Base-by-base conservation (phyloP, 805 yeast genomes). In the Lipomyces kockii region DNA sequence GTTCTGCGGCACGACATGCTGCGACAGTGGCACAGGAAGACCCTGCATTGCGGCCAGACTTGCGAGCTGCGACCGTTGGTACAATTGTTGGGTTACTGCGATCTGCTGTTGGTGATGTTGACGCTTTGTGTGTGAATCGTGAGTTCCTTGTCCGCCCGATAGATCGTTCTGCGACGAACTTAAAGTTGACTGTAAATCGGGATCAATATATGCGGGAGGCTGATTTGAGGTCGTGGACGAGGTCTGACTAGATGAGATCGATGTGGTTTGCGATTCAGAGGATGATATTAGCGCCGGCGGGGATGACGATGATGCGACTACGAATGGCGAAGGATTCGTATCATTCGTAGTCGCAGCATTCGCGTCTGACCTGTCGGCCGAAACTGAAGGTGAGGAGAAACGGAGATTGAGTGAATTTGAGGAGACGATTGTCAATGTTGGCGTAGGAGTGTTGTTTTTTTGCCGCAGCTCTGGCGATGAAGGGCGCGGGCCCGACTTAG, bases 1-100 rank as follows among this genome's bases (percentile, higher is more conserved):
- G 49, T 55, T 22, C 25, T 60, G 53, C n/a, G 58, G 32, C 11
- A 54, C 39, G 22, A 58, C 52, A 32, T 61, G 37, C 27, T 35
- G 25, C 22, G 27, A 11, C 25, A 56, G 9, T 12, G 39, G 59
- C 59, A 32, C 12, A 14, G 34, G 58, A 25, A 20, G 27, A 20
- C 54, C 34, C 56, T 25, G 34, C 56, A 43, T 43, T 17, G 49
- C 11, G 1, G 49, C 22, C 22, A 43, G 22, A 43, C 22, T 43
- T 43, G 49, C 49, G 9, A 43, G 22, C 22, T 43, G 49, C 49
- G 49, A 25, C n/a, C 49, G 49, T 6, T 43, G 49, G 49, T 43
- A 43, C 14, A 43, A 25, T 17, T 17, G 22, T 43, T 43, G 49
- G 49, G 49, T n/a, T 1, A 43, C 49, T n/a, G 49, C 49, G 11